Evolutionary conservation across 768 basidiomycete genomes (phyloP), one percentile per base, ranked within the genome.

Genomic region (Naganishia onofrii): DNA sequence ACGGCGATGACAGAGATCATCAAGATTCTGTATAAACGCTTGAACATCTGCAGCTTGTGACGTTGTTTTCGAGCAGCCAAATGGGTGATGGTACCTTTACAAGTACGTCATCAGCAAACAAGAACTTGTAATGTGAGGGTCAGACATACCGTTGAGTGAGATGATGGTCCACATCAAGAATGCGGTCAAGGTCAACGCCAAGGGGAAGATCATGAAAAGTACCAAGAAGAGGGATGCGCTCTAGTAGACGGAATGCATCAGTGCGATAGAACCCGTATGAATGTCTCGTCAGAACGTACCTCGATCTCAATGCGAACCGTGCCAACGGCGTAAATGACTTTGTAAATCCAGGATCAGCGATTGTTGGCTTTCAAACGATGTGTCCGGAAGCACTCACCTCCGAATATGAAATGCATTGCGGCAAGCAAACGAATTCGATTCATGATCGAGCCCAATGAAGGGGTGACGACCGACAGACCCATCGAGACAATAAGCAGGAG

Each of bases 141-240:
- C 21, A 19, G 66, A 80, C 85, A 32, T 72, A 92, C 92, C 88
- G 76, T 92, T 93, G 58, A 96, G 83, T 13, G 90, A 87, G 79
- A 93, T 89, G 83, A 95, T 87, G 64, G 95, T 97, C 95, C 95
- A 98, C 73, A 95, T 85, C 29, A 99, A 85, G 84, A 97, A 99
- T 0, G 89, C 89, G 69, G 93, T 95, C n/a, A 99, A 84, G 0
- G 93, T 93, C 82, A 98, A 90, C 0, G 95, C 91, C 58, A 99
- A 84, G 6, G 96, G 96, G 70, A 97, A 88, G 72, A 98, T 90
- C 78, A 98, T 93, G 74, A 96, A 78, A 71, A 99, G 83, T 31
- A 96, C 85, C 60, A 92, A 79, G 66, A 95, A 83, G 0, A 90
- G 89, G 9, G 92, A 92, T 0, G 93, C 92, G 26, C 90, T 78